Base-by-base conservation (phyloP, 169 alveolate genomes). In the Plasmodium malariae region DNA sequence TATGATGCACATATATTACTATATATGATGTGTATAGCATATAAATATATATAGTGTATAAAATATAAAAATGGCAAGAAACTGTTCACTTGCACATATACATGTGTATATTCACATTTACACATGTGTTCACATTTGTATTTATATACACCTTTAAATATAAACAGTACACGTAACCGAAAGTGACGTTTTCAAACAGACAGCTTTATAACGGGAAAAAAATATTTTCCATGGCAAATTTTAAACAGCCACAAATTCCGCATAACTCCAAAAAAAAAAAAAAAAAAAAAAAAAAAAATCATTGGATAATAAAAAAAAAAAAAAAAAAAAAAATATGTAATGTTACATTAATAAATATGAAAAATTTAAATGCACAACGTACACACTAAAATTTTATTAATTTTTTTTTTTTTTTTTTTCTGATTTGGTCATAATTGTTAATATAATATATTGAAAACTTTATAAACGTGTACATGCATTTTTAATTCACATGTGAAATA, bases 281-380 rank as follows among this genome's bases (percentile, higher is more conserved):
- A n/a, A n/a, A n/a, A n/a, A n/a, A n/a, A n/a, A n/a, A n/a, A n/a
- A n/a, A 14, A 54, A 3, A 14, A 17, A 54, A 54, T 54, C 65
- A 54, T 19, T 54, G 65, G 65, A 62, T 36, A 45, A 30, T 62
- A 9, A 32, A 0, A 60, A 60, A 60, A 62, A 60, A 60, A 62
- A 62, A 62, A 62, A 62, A 62, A 62, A 30, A 62, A 34, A 62
- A 62, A 5, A 40, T 40, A 40, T 40, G 9, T 6, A 5, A 40
- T 40, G 5, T 40, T 40, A 6, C 9, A 40, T 40, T 5, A 6
- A 40, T 40, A 40, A 6, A 40, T 40, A 9, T 9, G 51, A 40
- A 40, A 40, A 62, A 62, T 30, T 32, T 62, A 62, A 62, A 62
- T 62, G 72, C 72, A 62, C 72, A 62, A 19, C 12, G 71, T 34